Evolutionary conservation across 139 green algal genomes (phyloP).

Genomic region (Chlorella sp.): DNA sequence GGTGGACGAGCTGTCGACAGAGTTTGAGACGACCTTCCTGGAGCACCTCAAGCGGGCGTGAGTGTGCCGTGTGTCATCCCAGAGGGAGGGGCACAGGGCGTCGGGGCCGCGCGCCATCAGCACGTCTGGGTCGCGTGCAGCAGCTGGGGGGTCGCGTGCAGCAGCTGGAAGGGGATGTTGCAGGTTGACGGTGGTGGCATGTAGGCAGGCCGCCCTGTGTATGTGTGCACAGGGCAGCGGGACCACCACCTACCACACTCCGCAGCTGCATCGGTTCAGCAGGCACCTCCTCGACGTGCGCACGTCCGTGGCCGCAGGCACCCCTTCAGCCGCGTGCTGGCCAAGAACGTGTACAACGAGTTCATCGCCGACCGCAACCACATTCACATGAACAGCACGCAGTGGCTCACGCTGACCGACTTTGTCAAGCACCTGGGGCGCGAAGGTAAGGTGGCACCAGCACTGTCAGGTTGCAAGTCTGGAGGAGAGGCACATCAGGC

Average conservation of each 20-base stretch:
- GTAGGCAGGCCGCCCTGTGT: neutral
- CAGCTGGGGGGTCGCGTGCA: too few relatives aligned
- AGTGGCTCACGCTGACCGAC: constrained; percentile 80
- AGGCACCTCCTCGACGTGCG: neutral
- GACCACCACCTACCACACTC: too few relatives aligned
- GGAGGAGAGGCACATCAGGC: neutral
- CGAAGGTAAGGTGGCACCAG: constrained; percentile 12
- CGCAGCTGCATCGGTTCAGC: neutral
- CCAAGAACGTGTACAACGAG: constrained; percentile 92
- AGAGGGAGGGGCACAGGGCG: too few relatives aligned
- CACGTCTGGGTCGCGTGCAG: too few relatives aligned
- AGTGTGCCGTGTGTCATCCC: too few relatives aligned
- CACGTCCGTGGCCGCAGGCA: constrained; percentile 38
- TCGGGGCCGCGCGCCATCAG: too few relatives aligned
- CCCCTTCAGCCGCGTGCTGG: constrained; percentile 65
- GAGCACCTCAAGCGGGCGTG: constrained; percentile 74
- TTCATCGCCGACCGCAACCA: constrained; percentile 87
- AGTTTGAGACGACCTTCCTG: constrained; percentile 89
- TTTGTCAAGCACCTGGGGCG: constrained; percentile 71
- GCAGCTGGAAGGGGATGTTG: too few relatives aligned
- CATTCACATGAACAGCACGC: constrained; percentile 97
- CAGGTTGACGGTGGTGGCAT: too few relatives aligned
- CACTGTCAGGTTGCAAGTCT: neutral
- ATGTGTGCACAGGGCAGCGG: too few relatives aligned
- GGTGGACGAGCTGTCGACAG: constrained; percentile 76